Evolutionary conservation across 139 green algal species (phyloP), one percentile per base, ranked within the genome.

Genomic region (Chlorella vulgaris): DNA sequence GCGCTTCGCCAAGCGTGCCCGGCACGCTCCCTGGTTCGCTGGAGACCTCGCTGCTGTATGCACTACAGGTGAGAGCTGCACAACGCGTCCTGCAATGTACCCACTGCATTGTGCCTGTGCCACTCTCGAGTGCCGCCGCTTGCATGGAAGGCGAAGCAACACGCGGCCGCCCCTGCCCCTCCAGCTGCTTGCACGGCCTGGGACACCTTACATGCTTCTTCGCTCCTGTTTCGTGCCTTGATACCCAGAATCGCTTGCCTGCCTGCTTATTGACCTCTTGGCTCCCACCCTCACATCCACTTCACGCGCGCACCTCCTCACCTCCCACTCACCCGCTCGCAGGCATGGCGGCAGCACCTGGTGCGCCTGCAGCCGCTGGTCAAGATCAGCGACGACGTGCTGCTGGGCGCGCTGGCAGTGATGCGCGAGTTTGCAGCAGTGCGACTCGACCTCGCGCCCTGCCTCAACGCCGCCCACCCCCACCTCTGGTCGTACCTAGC

Each of bases 311-410:
- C n/a, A n/a, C n/a, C n/a, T n/a, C n/a, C n/a, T n/a, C n/a, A n/a
- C n/a, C n/a, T n/a, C n/a, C n/a, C n/a, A n/a, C n/a, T n/a, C n/a
- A n/a, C n/a, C n/a, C n/a, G n/a, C n/a, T n/a, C n/a, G 31, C 63
- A 75, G 76, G 42, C 60, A 29, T 82, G 76, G 76, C 62, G 76
- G 3, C 33, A 65, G 39, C 29, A 75, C 26, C 63, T 82, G 43
- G 43, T 82, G 21, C n/a, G 13, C 28, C 43, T 82, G 61, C 76
- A 82, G 63, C 76, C 76, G 13, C 63, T 74, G 50, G 76, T 82
- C 28, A 51, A 75, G 65, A n/a, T 82, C 3, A 42, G 33, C 7
- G 76, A 82, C 19, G 43, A 40, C 2, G 65, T 71, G 10, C 31
- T 82, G 63, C 63, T 74, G 62, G 76, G 76, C 31, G 76, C 76